These are phyloP conservation scores for Fusarium irregulare DNA, from an alignment of 2,329 filamentous ascomycete genomes.

Conservation along the genomic window DNA sequence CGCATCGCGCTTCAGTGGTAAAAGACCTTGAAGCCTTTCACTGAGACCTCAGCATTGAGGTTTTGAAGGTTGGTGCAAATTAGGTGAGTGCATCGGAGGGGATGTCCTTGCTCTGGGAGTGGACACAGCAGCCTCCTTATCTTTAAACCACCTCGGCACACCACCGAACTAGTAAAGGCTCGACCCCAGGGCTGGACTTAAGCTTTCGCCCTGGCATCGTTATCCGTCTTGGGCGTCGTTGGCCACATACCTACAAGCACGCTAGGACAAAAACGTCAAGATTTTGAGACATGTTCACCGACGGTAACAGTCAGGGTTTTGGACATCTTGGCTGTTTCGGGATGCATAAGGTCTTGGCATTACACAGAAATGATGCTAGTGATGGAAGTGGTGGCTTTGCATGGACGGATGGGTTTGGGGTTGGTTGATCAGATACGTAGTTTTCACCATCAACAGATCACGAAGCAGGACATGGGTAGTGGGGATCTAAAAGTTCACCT, in stretches of 20 bases:
- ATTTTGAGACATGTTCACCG: not conserved
- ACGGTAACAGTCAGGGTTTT: not conserved
- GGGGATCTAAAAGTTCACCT: not conserved
- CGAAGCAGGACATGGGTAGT: not conserved
- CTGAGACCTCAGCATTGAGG: too few species aligned
- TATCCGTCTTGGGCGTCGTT: not conserved
- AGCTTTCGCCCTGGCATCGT: not conserved
- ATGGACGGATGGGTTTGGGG: not conserved
- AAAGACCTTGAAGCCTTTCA: not conserved
- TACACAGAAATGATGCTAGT: fast-evolving
- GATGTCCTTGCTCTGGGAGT: not conserved
- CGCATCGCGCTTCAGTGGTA: not conserved
- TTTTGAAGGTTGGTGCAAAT: not conserved
- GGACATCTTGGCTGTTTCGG: not conserved
- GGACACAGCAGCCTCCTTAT: not conserved
- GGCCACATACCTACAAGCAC: conserved; percentile 13
- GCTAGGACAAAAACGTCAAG: conserved; percentile 9
- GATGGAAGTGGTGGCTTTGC: not conserved
- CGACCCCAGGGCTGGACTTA: not conserved
- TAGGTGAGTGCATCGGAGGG: not conserved
- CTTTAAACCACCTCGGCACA: not conserved
- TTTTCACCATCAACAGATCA: not conserved
- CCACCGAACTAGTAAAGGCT: not conserved
- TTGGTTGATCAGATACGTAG: not conserved
- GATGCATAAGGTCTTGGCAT: not conserved